Evolutionary conservation across 768 basidiomycete species (phyloP).

Genomic region (Agaricus blazei): DNA sequence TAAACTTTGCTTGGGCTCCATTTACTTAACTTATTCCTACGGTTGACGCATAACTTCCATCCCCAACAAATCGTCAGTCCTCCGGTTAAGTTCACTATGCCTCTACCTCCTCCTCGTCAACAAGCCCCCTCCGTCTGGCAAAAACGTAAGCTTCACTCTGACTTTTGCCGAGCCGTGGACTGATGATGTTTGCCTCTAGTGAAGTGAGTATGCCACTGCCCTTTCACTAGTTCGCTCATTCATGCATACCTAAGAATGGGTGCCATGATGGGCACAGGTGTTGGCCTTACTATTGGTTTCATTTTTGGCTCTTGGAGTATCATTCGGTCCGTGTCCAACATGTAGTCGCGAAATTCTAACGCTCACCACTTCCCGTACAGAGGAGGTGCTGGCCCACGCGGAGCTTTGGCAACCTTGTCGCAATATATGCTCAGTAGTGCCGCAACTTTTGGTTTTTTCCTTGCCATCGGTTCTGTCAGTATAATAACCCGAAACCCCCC

Average conservation of each 20-base stretch:
- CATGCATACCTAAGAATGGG: conserved; percentile 62
- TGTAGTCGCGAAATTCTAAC: not conserved
- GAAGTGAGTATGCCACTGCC: conserved; percentile 40
- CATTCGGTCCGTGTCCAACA: conserved; percentile 54
- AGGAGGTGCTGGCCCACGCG: conserved; percentile 87
- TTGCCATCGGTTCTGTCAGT: conserved; percentile 86
- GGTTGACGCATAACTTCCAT: conserved; percentile 13
- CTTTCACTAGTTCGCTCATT: not conserved
- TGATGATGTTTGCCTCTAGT: conserved; percentile 31
- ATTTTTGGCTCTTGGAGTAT: conserved; percentile 95
- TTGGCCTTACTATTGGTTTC: conserved; percentile 95
- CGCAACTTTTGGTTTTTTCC: conserved; percentile 96
- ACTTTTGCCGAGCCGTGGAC: conserved; percentile 11
- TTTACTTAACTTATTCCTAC: conserved; percentile 8
- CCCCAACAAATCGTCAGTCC: conserved; percentile 15
- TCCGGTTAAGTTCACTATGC: conserved; percentile 48
- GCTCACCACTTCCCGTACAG: conserved; percentile 31
- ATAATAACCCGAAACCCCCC: not conserved
- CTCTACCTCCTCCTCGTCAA: conserved; percentile 27
- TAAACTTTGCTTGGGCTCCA: not conserved
- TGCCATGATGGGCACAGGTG: conserved; percentile 87
- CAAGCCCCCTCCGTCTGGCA: conserved; percentile 43
- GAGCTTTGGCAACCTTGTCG: conserved; percentile 84
- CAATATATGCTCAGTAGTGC: conserved; percentile 99
- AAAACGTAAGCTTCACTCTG: conserved; percentile 49